phyloP scores from a whole-genome alignment of 441 rosid genomes.

The Hura crepitans region DNA sequence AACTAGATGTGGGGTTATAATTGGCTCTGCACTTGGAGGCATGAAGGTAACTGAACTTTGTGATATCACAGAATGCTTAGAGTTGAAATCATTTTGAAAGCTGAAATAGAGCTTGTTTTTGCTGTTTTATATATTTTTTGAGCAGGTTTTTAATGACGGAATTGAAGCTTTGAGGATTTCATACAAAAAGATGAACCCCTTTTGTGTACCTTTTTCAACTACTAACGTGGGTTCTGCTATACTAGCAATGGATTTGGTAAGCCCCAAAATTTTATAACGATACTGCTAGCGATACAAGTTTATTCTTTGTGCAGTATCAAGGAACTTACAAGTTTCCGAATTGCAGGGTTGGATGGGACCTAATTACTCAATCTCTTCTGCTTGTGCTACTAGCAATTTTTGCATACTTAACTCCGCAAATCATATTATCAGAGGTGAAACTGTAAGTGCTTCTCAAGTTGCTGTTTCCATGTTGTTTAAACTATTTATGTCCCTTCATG shows the following conservation, averaged over 20 bases:
- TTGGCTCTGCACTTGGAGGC: conserved; percentile 90
- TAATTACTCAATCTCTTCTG: conserved; percentile 90
- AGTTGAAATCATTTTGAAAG: too few species aligned
- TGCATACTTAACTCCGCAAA: conserved; percentile 89
- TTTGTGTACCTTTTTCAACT: conserved; percentile 90
- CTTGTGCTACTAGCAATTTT: conserved; percentile 95
- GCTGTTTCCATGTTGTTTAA: conserved; percentile 12
- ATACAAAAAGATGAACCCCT: conserved; percentile 89
- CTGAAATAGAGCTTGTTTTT: not conserved
- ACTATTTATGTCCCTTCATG: conserved; percentile 19
- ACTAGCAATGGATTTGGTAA: conserved; percentile 84
- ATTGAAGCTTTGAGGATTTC: conserved; percentile 85
- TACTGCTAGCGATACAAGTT: too few species aligned
- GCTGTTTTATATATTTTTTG: conserved; percentile 21
- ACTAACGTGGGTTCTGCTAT: conserved; percentile 98
- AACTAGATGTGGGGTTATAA: conserved; percentile 68
- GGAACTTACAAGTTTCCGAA: conserved; percentile 17
- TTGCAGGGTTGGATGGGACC: conserved; percentile 99
- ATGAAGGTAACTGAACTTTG: conserved; percentile 48
- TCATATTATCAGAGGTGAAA: conserved; percentile 91
- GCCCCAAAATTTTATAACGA: conserved; percentile 23
- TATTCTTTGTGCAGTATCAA: conserved; percentile 7
- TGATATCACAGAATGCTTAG: not conserved
- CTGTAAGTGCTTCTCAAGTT: conserved; percentile 56
- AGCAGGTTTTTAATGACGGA: conserved; percentile 71